Conservation (phyloP, 1,284 basidiomycete genomes). For the Ceratobasidium sp. region DNA sequence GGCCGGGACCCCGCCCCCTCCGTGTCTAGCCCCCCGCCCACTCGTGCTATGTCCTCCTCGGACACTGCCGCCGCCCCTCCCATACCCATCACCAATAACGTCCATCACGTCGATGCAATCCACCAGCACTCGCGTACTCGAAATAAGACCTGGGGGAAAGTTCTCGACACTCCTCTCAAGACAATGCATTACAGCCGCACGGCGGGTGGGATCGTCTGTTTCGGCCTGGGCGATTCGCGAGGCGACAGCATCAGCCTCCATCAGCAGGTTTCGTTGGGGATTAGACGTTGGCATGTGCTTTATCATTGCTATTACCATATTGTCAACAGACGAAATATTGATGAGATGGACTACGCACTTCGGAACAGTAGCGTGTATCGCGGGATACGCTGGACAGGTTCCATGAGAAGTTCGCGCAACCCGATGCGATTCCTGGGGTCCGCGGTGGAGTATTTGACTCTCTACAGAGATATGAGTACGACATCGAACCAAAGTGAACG, state of each 20-base stretch:
- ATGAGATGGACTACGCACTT: constrained; percentile 49
- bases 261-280: constrained; percentile 77
- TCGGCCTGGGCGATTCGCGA: constrained; percentile 92
- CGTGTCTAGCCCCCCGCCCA: constrained; percentile 24
- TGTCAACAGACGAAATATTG: constrained; percentile 35
- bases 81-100: constrained; percentile 59
- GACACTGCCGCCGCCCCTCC: constrained; percentile 4
- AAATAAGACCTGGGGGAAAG: constrained; percentile 88
- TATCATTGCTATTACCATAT: constrained; percentile 63
- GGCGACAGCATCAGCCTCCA: constrained; percentile 87
- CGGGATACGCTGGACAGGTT: constrained; percentile 99
- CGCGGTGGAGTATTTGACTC: constrained; percentile 85
- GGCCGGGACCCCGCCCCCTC: constrained; percentile 30
- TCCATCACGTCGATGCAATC: constrained; percentile 97
- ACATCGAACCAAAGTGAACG: constrained; percentile 14
- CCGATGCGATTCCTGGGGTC: constrained; percentile 87
- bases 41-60: constrained; percentile 16
- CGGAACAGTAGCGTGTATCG: constrained; percentile 94
- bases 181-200: constrained; percentile 88
- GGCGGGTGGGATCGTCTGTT: constrained; percentile 87
- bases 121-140: constrained; percentile 84
- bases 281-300: constrained; percentile 83
- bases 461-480: constrained; percentile 54
- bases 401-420: constrained; percentile 93
- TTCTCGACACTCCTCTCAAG: constrained; percentile 85